phyloP scores from a whole-genome alignment of 2,329 filamentous ascomycete species.

The Xylaria sp. region DNA sequence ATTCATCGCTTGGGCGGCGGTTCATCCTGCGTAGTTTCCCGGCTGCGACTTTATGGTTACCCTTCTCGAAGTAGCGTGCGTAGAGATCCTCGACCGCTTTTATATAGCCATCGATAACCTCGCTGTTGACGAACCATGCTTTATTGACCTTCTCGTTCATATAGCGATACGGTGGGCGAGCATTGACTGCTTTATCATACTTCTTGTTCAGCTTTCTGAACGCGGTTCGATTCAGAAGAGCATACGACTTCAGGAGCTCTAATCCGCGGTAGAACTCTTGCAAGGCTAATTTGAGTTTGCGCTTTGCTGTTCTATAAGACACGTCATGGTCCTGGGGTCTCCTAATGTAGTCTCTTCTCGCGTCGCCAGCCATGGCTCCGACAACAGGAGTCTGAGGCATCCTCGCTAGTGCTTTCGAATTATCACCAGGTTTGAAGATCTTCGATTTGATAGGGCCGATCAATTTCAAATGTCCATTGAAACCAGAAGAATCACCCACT shows the following conservation, averaged over 20 bases:
- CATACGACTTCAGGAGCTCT: slow-evolving; percentile 91
- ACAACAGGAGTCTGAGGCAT: slow-evolving; percentile 65
- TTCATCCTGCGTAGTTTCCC: slow-evolving; percentile 83
- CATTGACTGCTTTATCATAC: slow-evolving; percentile 90
- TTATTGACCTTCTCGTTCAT: slow-evolving; percentile 93
- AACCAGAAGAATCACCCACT: slow-evolving; percentile 39
- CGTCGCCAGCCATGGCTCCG: slow-evolving; percentile 47
- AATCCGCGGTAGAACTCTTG: slow-evolving; percentile 94
- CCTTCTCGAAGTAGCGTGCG: slow-evolving; percentile 91
- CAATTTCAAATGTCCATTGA: slow-evolving; percentile 53
- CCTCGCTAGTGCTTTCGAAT: slow-evolving; percentile 67
- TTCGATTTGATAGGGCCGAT: slow-evolving; percentile 65
- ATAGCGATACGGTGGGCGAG: slow-evolving; percentile 80
- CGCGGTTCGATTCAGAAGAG: slow-evolving; percentile 87
- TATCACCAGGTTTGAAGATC: slow-evolving; percentile 67
- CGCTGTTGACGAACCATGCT: slow-evolving; percentile 91
- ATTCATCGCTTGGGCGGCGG: slow-evolving; percentile 66
- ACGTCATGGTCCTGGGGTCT: slow-evolving; percentile 68
- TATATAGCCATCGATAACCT: slow-evolving; percentile 83
- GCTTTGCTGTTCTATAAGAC: slow-evolving; percentile 86
- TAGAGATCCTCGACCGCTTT: slow-evolving; percentile 89
- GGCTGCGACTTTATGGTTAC: slow-evolving; percentile 90
- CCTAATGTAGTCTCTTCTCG: slow-evolving; percentile 63
- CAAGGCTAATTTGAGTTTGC: slow-evolving; percentile 89
- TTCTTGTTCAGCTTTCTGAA: slow-evolving; percentile 99